These are phyloP conservation scores for Ogataea populi-albae DNA, from an alignment of 805 yeast species.

Conservation along the genomic window DNA sequence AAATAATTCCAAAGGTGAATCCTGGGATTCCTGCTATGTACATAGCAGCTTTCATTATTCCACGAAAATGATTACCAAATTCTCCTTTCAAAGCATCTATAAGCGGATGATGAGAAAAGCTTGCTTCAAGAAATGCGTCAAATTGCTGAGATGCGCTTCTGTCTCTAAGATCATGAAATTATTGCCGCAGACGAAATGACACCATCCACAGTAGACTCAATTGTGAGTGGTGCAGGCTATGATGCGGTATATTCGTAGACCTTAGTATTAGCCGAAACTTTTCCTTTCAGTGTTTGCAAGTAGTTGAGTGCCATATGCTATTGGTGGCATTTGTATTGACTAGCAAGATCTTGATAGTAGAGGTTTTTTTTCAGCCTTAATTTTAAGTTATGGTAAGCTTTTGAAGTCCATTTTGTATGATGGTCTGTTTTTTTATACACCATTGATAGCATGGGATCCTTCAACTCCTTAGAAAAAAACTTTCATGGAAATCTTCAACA, in stretches of 20 bases:
- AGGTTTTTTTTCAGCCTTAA: constrained; percentile 3
- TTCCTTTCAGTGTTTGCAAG: constrained; percentile 26
- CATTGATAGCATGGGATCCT: no score
- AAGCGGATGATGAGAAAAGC: constrained; percentile 36
- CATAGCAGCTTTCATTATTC: constrained; percentile 35
- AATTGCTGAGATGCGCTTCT: constrained; percentile 23
- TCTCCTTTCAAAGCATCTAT: constrained; percentile 34
- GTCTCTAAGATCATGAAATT: constrained; percentile 29
- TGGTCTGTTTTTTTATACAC: no score
- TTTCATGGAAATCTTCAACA: no score
- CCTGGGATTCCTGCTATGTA: constrained; percentile 33
- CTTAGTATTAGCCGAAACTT: constrained; percentile 29
- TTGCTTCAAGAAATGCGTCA: constrained; percentile 34
- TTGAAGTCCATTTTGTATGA: neutral
- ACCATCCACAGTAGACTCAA: constrained; percentile 35
- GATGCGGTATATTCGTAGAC: constrained; percentile 33
- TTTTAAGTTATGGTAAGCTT: constrained; percentile 6
- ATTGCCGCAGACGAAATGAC: constrained; percentile 33
- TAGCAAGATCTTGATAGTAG: constrained; percentile 22
- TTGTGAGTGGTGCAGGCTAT: constrained; percentile 27
- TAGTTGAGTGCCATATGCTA: constrained; percentile 31
- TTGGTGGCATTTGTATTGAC: constrained; percentile 33
- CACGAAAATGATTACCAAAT: constrained; percentile 33
- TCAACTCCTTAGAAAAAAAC: no score
- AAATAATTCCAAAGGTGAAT: constrained; percentile 32